Percentiles rank a stretch among this genome's conserved stretches.
Conservation (phyloP, 768 basidiomycete species). For the Paxillus ammoniavirescens region DNA sequence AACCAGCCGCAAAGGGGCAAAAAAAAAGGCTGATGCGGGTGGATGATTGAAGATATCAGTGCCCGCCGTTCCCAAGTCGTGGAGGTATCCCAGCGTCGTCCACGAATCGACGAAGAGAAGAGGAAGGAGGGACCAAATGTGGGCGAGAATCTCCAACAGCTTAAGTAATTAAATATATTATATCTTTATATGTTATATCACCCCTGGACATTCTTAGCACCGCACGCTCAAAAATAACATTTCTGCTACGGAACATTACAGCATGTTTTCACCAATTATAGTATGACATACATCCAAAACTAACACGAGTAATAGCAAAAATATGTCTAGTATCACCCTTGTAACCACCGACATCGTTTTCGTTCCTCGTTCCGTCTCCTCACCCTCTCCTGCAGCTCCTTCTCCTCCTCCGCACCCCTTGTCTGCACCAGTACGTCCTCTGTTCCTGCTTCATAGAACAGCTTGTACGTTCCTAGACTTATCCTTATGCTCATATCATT, state of each 20-base stretch:
- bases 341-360: slow-evolving; percentile 40
- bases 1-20: slow-evolving; percentile 8
- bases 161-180: slow-evolving; percentile 24
- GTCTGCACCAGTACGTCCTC: slow-evolving; percentile 54
- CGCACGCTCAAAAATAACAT: slow-evolving; percentile 16
- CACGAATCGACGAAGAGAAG: not conserved
- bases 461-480: slow-evolving; percentile 57
- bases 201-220: not conserved
- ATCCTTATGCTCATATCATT: slow-evolving; percentile 48
- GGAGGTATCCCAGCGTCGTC: not conserved
- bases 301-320: not conserved
- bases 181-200: not conserved
- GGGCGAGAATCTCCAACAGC: slow-evolving; percentile 13
- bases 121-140: slow-evolving; percentile 7
- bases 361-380: slow-evolving; percentile 56
- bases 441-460: slow-evolving; percentile 64
- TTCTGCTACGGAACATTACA: not conserved
- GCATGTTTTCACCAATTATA: not conserved
- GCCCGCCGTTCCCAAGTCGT: not conserved
- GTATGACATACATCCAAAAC: not conserved
- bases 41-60: not conserved
- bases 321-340: slow-evolving; percentile 7
- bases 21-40: not conserved
- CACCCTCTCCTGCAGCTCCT: slow-evolving; percentile 37
- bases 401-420: slow-evolving; percentile 33